These are phyloP conservation scores for Apiospora pterosperma DNA, from an alignment of 2,329 filamentous ascomycete species.

Conservation along the genomic window DNA sequence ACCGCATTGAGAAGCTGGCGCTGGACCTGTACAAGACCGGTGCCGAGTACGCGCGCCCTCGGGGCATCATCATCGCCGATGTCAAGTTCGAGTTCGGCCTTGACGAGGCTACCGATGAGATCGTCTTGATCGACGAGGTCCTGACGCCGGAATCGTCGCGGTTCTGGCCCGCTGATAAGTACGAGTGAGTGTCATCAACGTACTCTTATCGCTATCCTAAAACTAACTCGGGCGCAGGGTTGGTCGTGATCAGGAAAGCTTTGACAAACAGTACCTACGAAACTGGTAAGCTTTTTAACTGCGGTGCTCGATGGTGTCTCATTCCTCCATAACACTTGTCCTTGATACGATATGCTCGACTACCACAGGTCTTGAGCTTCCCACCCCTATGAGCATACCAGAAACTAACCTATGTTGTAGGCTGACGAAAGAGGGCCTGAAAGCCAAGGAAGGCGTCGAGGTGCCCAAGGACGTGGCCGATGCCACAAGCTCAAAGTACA, in stretches of 20 bases:
- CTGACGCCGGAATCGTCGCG: constrained; percentile 78
- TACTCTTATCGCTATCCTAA: not conserved
- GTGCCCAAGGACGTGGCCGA: constrained; percentile 72
- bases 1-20: constrained; percentile 61
- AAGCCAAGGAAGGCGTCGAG: constrained; percentile 68
- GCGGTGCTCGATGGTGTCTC: too few species aligned
- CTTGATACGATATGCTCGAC: too few species aligned
- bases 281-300: constrained; percentile 58
- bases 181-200: constrained; percentile 41
- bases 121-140: constrained; percentile 80
- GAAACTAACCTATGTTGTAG: constrained; percentile 26
- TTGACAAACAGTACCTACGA: constrained; percentile 78
- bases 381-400: not conserved
- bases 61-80: constrained; percentile 71
- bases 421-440: constrained; percentile 68
- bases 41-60: constrained; percentile 58
- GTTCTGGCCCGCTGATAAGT: constrained; percentile 78
- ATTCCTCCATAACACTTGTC: not conserved
- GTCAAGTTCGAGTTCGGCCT: constrained; percentile 73
- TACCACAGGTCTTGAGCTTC: not conserved
- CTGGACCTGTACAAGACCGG: constrained; percentile 62
- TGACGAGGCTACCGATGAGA: constrained; percentile 59
- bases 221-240: not conserved
- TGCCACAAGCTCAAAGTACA: constrained; percentile 69
- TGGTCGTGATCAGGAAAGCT: constrained; percentile 12